Conservation (phyloP, 2,329 filamentous ascomycete species). For the Sclerotinia subarctica region DNA sequence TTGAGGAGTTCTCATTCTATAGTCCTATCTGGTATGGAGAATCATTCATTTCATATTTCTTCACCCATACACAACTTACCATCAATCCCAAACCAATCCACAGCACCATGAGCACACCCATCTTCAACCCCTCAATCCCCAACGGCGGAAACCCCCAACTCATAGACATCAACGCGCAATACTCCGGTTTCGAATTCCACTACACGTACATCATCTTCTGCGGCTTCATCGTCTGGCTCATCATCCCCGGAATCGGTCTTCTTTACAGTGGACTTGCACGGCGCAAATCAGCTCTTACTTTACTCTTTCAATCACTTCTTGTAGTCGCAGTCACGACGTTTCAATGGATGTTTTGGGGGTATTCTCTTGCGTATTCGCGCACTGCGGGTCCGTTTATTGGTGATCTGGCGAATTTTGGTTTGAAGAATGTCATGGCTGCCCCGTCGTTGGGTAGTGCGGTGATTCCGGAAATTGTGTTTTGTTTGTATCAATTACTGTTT, state of each 20-base stretch:
- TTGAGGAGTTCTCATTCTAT: not conserved
- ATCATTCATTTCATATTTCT: too few species aligned
- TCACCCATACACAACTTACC: too few species aligned
- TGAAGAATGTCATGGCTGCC: conserved; percentile 58
- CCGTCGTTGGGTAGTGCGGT: conserved; percentile 55
- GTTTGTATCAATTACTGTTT: conserved; percentile 63
- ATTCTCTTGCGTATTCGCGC: conserved; percentile 59
- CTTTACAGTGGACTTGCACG: conserved; percentile 62
- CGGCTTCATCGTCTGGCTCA: conserved; percentile 61
- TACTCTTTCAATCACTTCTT: conserved; percentile 61
- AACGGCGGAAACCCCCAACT: conserved; percentile 52
- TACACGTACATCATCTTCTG: conserved; percentile 59
- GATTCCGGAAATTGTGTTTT: conserved; percentile 64
- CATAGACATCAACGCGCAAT: conserved; percentile 53
- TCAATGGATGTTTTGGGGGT: conserved; percentile 63
- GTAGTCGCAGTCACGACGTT: conserved; percentile 54
- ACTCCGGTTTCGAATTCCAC: conserved; percentile 56
- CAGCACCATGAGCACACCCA: conserved; percentile 21
- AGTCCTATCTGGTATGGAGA: too few species aligned
- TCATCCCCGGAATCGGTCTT: conserved; percentile 64
- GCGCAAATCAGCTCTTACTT: conserved; percentile 58
- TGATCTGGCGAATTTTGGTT: conserved; percentile 57
- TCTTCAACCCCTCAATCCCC: conserved; percentile 40
- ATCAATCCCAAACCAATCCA: not conserved
- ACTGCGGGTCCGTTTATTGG: conserved; percentile 61